Evolutionary conservation across 2,329 filamentous ascomycete species (phyloP), one percentile per base, ranked within the genome.

Genomic region (Tothia fuscella): DNA sequence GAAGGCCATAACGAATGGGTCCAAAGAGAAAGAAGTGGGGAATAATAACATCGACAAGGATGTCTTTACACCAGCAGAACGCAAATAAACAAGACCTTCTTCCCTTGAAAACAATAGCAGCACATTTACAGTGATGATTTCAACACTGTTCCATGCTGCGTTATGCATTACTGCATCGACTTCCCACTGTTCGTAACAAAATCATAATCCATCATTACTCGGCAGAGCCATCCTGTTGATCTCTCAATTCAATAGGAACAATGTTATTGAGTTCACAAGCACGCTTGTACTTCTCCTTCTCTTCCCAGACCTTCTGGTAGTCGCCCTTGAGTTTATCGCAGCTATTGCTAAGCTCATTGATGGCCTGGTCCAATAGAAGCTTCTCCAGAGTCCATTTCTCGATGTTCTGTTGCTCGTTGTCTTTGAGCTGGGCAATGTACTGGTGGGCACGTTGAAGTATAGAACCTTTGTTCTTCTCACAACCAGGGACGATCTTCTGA

Each of bases 401-500:
- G 48, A 93, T 87, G 58, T 94, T 94, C 49, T 91, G 83, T 13
- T 82, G 77, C 59, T 94, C 89, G 52, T 94, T 93, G 59, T 95
- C 87, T 59, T 91, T 93, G 13, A 98, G 74, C 56, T 95, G 87
- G 9, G 79, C 82, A 57, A 98, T 96, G 66, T 94, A 96, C 49
- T 86, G 80, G 7, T 95, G 89, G 0, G 91, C 87, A 25, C 89
- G 84, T 57, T 93, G 84, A 28, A 98, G 69, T 49, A 98, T 96
- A 2, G 87, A 93, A 1, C 91, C 91, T 64, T 98, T 98, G 69
- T 98, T 96, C 71, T 96, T 98, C 64, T 98, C 91, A 55, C 89
- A 95, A 12, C 87, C 87, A 0, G 91, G 91, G 0, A 98, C 91
- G 50, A 98, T 93, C 66, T 95, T 96, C 51, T 89, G 85, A 22